Conservation (phyloP, 345 rosid genomes). For the Salix dunnii region DNA sequence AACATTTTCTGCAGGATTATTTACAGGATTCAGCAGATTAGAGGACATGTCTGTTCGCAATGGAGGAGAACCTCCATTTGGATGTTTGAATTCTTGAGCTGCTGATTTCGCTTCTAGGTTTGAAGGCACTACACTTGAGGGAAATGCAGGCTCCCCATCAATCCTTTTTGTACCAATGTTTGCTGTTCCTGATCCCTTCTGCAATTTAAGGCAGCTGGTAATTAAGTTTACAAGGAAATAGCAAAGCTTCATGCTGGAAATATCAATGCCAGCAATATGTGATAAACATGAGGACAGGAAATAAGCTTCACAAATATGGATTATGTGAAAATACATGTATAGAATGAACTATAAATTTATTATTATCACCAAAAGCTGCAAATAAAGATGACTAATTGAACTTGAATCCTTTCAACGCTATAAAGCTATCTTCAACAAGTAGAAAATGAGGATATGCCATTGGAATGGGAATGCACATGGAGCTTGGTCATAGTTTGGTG, state of each 20-base stretch:
- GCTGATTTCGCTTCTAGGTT: conserved; percentile 20
- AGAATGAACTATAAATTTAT: neutral
- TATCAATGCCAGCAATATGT: neutral
- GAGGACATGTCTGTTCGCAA: conserved; percentile 16
- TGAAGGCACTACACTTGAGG: conserved; percentile 14
- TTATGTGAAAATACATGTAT: neutral
- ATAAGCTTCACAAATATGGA: neutral
- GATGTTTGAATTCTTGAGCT: conserved; percentile 20
- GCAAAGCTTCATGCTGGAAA: neutral
- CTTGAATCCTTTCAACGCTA: neutral
- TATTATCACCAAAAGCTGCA: neutral
- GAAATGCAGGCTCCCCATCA: conserved; percentile 20
- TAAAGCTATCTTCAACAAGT: neutral
- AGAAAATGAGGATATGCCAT: neutral
- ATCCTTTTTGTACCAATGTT: conserved; percentile 21
- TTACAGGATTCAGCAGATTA: conserved; percentile 11
- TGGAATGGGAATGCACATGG: neutral
- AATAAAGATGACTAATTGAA: neutral
- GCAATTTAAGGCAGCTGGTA: conserved; percentile 16
- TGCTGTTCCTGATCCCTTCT: conserved; percentile 34
- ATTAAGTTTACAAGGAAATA: neutral
- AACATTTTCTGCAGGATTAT: conserved; percentile 15
- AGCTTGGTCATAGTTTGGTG: neutral
- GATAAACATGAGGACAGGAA: neutral
- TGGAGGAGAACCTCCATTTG: conserved; percentile 19